Percentiles rank a stretch among this genome's conserved stretches.
These are phyloP conservation scores for Apiospora saccharicola DNA, from an alignment of 2,329 filamentous ascomycete species.

Conservation along the genomic window DNA sequence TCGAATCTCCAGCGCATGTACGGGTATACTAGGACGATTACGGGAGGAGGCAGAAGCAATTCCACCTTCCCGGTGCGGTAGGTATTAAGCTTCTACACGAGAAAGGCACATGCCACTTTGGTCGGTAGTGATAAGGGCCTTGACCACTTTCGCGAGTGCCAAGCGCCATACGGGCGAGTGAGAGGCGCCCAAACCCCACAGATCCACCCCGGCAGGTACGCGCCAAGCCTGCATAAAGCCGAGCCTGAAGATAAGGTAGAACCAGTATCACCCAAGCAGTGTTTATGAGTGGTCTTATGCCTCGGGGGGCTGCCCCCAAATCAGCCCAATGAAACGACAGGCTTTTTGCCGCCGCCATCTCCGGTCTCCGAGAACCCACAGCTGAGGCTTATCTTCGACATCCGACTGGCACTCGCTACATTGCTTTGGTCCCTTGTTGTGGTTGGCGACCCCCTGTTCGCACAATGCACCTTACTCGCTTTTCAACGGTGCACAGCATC, in stretches of 20 bases:
- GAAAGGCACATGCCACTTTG: slow-evolving; percentile 12
- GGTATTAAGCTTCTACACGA: slow-evolving; percentile 3
- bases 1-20: background rate
- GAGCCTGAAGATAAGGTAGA: background rate
- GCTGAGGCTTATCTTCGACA: background rate
- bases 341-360: background rate
- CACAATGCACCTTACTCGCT: background rate
- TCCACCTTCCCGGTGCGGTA: slow-evolving; percentile 17
- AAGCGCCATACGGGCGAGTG: background rate
- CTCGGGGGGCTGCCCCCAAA: background rate
- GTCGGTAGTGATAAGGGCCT: slow-evolving; percentile 14
- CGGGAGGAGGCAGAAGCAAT: background rate
- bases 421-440: background rate
- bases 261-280: background rate
- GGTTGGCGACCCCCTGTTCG: background rate
- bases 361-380: slow-evolving; percentile 1
- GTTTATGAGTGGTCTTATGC: background rate
- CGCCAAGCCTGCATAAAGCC: slow-evolving; percentile 18
- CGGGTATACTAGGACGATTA: background rate
- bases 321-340: background rate
- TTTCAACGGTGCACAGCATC: background rate
- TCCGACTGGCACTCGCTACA: background rate
- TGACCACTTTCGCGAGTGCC: background rate
- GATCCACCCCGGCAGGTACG: background rate
- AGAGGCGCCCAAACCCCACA: background rate